phyloP scores from a whole-genome alignment of 495 filamentous ascomycete species.

The Apodospora peruviana region DNA sequence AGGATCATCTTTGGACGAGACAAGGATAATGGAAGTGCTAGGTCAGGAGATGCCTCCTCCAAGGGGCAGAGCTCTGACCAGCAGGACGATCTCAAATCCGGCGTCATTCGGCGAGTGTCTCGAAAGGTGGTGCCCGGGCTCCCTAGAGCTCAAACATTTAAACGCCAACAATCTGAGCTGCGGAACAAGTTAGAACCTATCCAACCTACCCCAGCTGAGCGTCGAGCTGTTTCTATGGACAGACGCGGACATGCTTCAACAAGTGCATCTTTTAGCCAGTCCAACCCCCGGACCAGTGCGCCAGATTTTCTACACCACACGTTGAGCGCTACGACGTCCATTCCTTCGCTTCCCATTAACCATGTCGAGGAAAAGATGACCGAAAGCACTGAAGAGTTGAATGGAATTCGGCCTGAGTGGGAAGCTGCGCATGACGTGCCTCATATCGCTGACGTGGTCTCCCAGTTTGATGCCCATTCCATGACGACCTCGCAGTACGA shows the following conservation, averaged over 20 bases:
- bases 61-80: slow-evolving; percentile 8
- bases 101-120: slow-evolving; percentile 46
- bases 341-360: slow-evolving; percentile 23
- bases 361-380: slow-evolving; percentile 24
- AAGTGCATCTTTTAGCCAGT: slow-evolving; percentile 19
- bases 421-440: slow-evolving; percentile 6
- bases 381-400: slow-evolving; percentile 9
- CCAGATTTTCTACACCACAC: slow-evolving; percentile 31
- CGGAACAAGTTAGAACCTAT: slow-evolving; percentile 65
- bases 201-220: slow-evolving; percentile 54
- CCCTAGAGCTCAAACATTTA: slow-evolving; percentile 69
- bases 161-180: slow-evolving; percentile 73
- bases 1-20: slow-evolving; percentile 17
- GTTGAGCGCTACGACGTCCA: slow-evolving; percentile 11
- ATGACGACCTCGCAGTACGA: slow-evolving; percentile 48
- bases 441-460: slow-evolving; percentile 16
- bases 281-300: slow-evolving; percentile 38
- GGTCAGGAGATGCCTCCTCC: slow-evolving; percentile 1
- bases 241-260: slow-evolving; percentile 43
- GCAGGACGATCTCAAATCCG: slow-evolving; percentile 14
- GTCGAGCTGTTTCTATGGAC: slow-evolving; percentile 70
- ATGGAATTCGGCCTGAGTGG: slow-evolving; percentile 9
- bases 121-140: slow-evolving; percentile 73
- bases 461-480: slow-evolving; percentile 34
- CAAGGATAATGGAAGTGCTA: slow-evolving; percentile 10